These are phyloP conservation scores for Kwoniella sp. DNA, from an alignment of 768 basidiomycete species.

Conservation along the genomic window DNA sequence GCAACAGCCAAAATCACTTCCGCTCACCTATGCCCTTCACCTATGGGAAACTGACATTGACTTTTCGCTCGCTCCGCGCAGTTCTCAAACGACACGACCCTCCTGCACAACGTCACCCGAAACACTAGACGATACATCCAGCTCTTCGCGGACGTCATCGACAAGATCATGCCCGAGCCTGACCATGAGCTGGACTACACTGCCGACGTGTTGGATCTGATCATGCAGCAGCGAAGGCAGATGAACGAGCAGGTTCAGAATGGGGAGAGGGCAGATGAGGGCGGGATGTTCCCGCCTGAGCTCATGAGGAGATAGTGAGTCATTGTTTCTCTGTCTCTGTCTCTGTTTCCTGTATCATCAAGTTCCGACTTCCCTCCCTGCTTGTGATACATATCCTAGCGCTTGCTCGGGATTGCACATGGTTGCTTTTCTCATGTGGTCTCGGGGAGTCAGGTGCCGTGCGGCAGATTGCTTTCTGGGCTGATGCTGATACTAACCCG, in stretches of 20 bases:
- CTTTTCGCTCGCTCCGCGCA: slow-evolving; percentile 63
- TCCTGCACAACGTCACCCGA: slow-evolving; percentile 74
- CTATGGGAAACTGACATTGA: no score
- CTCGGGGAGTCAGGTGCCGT: no score
- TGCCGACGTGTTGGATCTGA: slow-evolving; percentile 94
- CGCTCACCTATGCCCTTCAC: no score
- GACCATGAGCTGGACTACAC: slow-evolving; percentile 87
- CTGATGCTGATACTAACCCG: not conserved
- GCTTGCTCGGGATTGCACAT: no score
- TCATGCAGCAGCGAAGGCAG: slow-evolving; percentile 88
- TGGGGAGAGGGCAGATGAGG: slow-evolving; percentile 43
- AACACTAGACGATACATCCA: slow-evolving; percentile 89
- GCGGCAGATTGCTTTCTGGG: no score
- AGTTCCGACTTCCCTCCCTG: no score
- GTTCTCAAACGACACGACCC: slow-evolving; percentile 63
- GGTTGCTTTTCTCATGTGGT: no score
- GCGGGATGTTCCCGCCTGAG: slow-evolving; percentile 78
- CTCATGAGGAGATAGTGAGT: slow-evolving; percentile 93
- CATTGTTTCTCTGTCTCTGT: not conserved
- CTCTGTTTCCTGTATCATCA: not conserved
- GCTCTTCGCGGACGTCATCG: slow-evolving; percentile 86
- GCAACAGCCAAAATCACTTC: no score
- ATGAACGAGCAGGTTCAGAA: slow-evolving; percentile 69
- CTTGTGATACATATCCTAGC: no score
- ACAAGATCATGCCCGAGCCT: slow-evolving; percentile 82